Conservation (phyloP, 805 yeast species). For the Dipodascus albidus region DNA sequence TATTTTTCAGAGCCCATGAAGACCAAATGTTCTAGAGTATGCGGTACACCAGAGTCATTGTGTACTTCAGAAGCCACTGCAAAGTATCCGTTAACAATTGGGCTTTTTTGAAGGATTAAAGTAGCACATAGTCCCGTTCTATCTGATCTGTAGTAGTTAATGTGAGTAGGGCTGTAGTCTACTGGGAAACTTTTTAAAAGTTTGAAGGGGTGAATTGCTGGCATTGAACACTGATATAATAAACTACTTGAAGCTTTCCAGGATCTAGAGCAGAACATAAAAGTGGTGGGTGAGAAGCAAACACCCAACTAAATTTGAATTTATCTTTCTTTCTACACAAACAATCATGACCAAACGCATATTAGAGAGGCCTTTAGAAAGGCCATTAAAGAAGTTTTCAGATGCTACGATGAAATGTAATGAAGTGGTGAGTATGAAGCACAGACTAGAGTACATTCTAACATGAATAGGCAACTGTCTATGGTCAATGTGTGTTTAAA, state of each 20-base stretch:
- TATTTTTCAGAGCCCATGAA: constrained; percentile 87
- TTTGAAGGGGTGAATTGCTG: neutral
- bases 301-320: neutral
- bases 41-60: constrained; percentile 88
- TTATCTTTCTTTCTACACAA: no score
- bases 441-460: no score
- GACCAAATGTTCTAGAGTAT: constrained; percentile 85
- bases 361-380: neutral
- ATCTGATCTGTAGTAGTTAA: constrained; percentile 57
- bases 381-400: neutral
- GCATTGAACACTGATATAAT: neutral
- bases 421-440: neutral
- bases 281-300: neutral
- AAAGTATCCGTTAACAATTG: constrained; percentile 82
- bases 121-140: constrained; percentile 78
- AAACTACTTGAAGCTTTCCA: neutral
- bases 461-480: constrained; percentile 6
- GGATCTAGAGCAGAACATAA: neutral
- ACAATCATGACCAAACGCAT: no score
- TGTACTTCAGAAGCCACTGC: constrained; percentile 90
- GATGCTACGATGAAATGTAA: neutral
- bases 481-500: constrained; percentile 8
- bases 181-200: neutral
- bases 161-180: neutral
- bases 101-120: constrained; percentile 68